Base-by-base conservation (phyloP, 345 rosid species). In the Anacardium occidentale region DNA sequence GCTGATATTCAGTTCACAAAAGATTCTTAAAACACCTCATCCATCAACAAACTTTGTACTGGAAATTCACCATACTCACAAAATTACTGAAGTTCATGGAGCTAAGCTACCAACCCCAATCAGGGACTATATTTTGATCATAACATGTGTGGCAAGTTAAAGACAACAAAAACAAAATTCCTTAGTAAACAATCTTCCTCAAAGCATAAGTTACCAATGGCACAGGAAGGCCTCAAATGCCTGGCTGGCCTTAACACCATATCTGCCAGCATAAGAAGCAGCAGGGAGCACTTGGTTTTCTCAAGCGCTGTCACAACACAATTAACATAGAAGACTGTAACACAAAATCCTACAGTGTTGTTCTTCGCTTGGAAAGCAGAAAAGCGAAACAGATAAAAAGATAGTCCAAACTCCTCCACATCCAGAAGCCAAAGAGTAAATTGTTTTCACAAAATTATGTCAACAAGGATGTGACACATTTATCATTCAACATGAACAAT, bases 261-360 rank as follows among this genome's bases (percentile, higher is more conserved):
- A 85, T 76, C 81, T 81, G 54, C 88, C 85, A 50, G 91, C 91
- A 74, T 78, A 85, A 62, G 91, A 90, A 70, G 87, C 91, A 22
- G 14, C 3, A 24, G 58, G 21, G 26, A 55, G 26, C 1, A 37
- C 42, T 37, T 5, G 42, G 42, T 34, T 34, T 34, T 34, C 40
- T 34, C 40, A n/a, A 44, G n/a, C n/a, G 15, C 9, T 18, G 9
- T 62, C 25, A 37, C 2, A 11, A 20, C 10, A 37, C 25, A 40
- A 3, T 40, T 15, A 20, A 50, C 4, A 42, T 17, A 42, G 4
- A 12, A 63, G 51, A 40, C 51, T 26, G 0, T 10, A 22, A 40
- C 8, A 6, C 50, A 42, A 25, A 25, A 18, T 18, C 22, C 25
- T 47, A 47, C 15, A 45, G 14, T 22, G 17, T 22, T 64, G 3